Evolutionary conservation across 2,329 filamentous ascomycete genomes (phyloP).

Genomic region (Apiospora malaysiana): DNA sequence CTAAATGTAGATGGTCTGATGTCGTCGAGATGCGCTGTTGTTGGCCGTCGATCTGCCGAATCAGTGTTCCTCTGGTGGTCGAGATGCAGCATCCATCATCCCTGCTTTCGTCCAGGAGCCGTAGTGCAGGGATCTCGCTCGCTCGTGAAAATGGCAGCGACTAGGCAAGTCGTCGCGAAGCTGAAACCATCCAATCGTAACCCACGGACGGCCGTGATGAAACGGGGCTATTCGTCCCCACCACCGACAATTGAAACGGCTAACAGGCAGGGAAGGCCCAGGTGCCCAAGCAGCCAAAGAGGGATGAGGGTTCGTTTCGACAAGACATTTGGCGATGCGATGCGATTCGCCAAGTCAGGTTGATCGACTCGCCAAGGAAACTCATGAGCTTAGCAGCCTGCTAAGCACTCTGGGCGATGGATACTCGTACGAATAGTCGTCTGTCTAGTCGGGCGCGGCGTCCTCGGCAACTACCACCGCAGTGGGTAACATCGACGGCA

Average conservation of each 20-base stretch:
- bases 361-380: slow-evolving; percentile 4
- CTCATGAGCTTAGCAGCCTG: background rate
- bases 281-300: no score
- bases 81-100: no score
- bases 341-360: background rate
- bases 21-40: background rate
- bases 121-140: background rate
- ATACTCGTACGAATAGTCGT: no score
- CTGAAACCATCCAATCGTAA: slow-evolving; percentile 6
- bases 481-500: no score
- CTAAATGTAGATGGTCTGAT: background rate
- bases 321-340: background rate
- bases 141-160: background rate
- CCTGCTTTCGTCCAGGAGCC: no score
- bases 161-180: background rate
- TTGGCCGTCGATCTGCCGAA: background rate
- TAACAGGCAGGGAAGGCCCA: background rate
- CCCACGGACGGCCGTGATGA: background rate
- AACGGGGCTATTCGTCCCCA: slow-evolving; percentile 14
- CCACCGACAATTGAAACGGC: slow-evolving; percentile 1
- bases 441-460: no score
- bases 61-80: background rate
- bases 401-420: background rate
- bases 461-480: no score
- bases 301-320: background rate